Conservation (phyloP, 169 alveolate species). For the Cryptosporidium bovis region DNA sequence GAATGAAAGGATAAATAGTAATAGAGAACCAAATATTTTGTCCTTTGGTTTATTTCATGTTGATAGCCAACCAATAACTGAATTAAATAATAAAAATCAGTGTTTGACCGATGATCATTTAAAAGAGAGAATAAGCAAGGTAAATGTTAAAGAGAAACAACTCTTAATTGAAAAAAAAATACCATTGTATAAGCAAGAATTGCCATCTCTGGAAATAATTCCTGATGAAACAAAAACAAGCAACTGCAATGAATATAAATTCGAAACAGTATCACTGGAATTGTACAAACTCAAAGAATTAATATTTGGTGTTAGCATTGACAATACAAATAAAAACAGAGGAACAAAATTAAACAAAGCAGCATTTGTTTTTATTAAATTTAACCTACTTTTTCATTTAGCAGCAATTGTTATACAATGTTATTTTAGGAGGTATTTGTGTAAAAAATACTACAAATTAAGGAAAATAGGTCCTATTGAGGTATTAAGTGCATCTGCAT, state of each 20-base stretch:
- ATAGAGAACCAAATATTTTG: neutral
- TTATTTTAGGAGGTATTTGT: constrained; percentile 46
- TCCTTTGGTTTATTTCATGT: constrained; percentile 16
- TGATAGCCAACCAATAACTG: neutral
- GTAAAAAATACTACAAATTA: constrained; percentile 28
- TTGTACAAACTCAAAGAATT: neutral
- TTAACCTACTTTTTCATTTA: constrained; percentile 46
- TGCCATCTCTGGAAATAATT: constrained; percentile 38
- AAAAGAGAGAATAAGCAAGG: neutral
- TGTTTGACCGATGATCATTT: neutral
- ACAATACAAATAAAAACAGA: neutral
- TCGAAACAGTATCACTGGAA: neutral
- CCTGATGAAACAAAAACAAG: neutral
- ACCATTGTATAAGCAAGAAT: constrained; percentile 11
- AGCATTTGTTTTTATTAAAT: constrained; percentile 39
- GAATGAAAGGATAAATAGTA: constrained; percentile 58
- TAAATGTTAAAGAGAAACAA: neutral
- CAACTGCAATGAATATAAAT: neutral
- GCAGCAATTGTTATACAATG: constrained; percentile 74
- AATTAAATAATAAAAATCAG: neutral
- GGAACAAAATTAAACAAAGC: constrained; percentile 31
- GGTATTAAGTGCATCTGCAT: constrained; percentile 36
- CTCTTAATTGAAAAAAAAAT: constrained; percentile 2
- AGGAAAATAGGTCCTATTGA: constrained; percentile 50
- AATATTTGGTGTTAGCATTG: neutral